Evolutionary conservation across 2,329 filamentous ascomycete genomes (phyloP).

Genomic region (Fusarium musae): DNA sequence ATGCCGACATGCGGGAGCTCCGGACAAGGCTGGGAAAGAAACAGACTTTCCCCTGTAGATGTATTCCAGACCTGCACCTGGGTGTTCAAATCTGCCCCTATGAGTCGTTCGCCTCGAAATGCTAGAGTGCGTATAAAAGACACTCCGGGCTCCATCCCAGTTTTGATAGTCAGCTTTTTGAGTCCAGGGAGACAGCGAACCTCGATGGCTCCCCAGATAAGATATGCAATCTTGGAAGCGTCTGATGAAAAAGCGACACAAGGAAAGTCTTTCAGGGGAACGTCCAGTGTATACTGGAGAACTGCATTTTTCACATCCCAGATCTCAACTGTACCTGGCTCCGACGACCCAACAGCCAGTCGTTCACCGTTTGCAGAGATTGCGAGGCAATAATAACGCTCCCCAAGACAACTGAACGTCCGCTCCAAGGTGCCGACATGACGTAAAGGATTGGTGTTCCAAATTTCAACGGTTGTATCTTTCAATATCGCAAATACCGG

Average conservation of each 20-base stretch:
- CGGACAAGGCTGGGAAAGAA: neutral
- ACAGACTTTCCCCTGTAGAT: neutral
- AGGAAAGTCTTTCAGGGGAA: accelerated
- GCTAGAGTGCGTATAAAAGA: neutral
- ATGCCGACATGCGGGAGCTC: neutral
- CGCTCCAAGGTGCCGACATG: neutral
- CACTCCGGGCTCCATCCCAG: accelerated
- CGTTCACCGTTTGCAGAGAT: neutral
- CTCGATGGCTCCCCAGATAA: accelerated
- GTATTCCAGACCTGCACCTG: neutral
- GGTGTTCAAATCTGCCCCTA: neutral
- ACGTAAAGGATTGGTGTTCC: neutral
- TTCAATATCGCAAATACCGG: neutral
- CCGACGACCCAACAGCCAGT: neutral
- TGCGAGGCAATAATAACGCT: neutral
- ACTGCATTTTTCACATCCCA: neutral
- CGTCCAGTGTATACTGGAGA: accelerated
- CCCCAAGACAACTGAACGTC: neutral
- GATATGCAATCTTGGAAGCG: neutral
- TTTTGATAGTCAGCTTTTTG: neutral
- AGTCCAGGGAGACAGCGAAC: neutral
- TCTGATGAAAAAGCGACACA: neutral
- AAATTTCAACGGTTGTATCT: neutral
- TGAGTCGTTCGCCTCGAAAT: neutral
- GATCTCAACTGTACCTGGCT: neutral